Evolutionary conservation across 495 filamentous ascomycete genomes (phyloP).

Genomic region (Neurospora sp.): DNA sequence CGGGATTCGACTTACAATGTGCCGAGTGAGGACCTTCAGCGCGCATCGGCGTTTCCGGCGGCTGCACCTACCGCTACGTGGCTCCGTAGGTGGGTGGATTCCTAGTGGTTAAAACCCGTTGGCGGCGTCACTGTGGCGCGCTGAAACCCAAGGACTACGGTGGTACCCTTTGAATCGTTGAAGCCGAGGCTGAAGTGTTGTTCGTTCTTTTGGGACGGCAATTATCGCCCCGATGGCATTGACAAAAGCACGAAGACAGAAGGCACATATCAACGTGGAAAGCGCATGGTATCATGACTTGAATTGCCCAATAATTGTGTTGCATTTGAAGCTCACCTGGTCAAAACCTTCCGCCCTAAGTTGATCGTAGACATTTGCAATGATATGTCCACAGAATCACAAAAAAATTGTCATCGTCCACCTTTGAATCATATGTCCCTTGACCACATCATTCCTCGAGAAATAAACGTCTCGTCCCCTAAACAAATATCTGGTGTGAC

Average conservation of each 20-base stretch:
- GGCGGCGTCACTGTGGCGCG: not conserved
- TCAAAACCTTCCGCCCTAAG: not conserved
- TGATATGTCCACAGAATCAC: slow-evolving; percentile 35
- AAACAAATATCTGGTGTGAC: slow-evolving; percentile 1
- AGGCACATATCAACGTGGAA: not conserved
- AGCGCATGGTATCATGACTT: not conserved
- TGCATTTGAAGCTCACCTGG: not conserved
- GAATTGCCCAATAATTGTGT: not conserved
- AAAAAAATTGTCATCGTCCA: slow-evolving; percentile 19
- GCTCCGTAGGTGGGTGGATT: not conserved
- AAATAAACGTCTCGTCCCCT: slow-evolving; percentile 14
- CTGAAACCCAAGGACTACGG: not conserved
- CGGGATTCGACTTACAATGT: not conserved
- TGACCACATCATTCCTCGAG: slow-evolving; percentile 15
- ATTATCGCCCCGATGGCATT: not conserved
- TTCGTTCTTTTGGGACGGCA: not conserved
- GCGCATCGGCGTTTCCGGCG: not conserved
- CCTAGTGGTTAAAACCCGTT: not conserved
- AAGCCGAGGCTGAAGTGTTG: not conserved
- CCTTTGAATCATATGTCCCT: slow-evolving; percentile 23
- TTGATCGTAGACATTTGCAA: slow-evolving; percentile 11
- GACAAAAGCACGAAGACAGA: not conserved
- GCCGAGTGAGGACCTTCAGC: not conserved
- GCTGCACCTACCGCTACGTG: not conserved
- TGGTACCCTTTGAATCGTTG: not conserved